Evolutionary conservation across 306 rosid genomes (phyloP), one percentile per base, ranked within the genome.

Genomic region (Pterocarpus macrocarpus): DNA sequence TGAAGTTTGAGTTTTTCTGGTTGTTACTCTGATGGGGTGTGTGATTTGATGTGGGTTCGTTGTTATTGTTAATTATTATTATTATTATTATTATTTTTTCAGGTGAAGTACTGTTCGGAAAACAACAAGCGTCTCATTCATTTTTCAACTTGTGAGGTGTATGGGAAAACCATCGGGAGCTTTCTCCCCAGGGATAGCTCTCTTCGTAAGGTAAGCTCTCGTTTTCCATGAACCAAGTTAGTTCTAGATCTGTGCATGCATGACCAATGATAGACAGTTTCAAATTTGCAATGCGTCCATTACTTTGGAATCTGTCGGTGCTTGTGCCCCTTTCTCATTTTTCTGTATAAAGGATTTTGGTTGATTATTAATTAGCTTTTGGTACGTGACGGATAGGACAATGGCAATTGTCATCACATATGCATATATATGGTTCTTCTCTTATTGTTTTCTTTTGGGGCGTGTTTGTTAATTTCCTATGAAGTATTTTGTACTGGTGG

Each of bases 91-190:
- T 69, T 66, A 50, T 8, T 52, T 11, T 39, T 74, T 6, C 64
- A 94, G 98, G 98, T 88, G 32, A 94, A 94, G 89, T 92, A 94
- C 88, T 94, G 98, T 65, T 92, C 98, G 16, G 97, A 89, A 75
- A 94, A 92, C 78, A 80, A 85, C 89, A 94, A 90, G 88, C 92
- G 98, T 82, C 88, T 94, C 68, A 92, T 94, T 77, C 97, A 94
- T 86, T 94, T 94, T 80, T 94, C 98, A 11, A 94, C 98, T 15
- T 94, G 98, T 87, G 98, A 94, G 88, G 97, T 94, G 85, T 94
- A 94, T 39, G 97, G 98, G 73, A 94, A 94, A 88, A 94, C 98
- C 47, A 91, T 94, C 82, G 98, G 98, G 61, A 81, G 92, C 88
- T 94, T 89, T 81, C 98, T 94, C 69, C 97, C 98, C 1, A 92